Base-by-base conservation (phyloP, 495 filamentous ascomycete genomes). In the Neurospora sp. region DNA sequence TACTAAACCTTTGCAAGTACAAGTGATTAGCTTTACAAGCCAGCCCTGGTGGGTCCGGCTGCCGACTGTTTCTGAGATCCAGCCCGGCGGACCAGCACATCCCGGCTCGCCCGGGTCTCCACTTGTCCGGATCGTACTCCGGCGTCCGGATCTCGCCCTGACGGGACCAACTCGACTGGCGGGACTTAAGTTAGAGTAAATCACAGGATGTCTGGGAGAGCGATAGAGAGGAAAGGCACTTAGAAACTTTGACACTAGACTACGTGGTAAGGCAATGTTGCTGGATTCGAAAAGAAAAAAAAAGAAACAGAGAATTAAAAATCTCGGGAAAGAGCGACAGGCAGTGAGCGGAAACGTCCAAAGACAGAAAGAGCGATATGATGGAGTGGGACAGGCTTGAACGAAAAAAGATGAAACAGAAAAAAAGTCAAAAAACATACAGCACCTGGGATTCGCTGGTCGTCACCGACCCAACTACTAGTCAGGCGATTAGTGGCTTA, bases 381-480 rank as follows among this genome's bases (percentile, higher is more conserved):
- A 48, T 10, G 0, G 10, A 20, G 9, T 20, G 4, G n/a, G n/a
- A 48, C n/a, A 20, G 1, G n/a, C 1, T 7, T n/a, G 42, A 20
- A 48, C 44, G 10, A 14, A 54, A 23, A 1, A 42, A 2, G 16
- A 48, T 27, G 27, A 5, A 2, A 3, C 11, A 0, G 12, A 54
- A 54, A 54, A 54, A 54, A 54, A 54, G 39, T 41, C 11, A 76
- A 74, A 78, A 79, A 77, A 82, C 80, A 82, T 83, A 83, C 80
- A 83, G 80, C 82, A 84, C 82, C 78, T 74, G 76, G 82, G 78
- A 82, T 83, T 83, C 82, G 69, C 77, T 78, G 74, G 75, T 80
- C 73, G 79, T 81, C 75, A 81, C 77, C 82, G 78, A 84, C 82
- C 83, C 81, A 81, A 82, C 80, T 85, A 84, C 83, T 85, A 77